phyloP scores from a whole-genome alignment of 257 asterid species.

The Nyctanthes arbortristis region DNA sequence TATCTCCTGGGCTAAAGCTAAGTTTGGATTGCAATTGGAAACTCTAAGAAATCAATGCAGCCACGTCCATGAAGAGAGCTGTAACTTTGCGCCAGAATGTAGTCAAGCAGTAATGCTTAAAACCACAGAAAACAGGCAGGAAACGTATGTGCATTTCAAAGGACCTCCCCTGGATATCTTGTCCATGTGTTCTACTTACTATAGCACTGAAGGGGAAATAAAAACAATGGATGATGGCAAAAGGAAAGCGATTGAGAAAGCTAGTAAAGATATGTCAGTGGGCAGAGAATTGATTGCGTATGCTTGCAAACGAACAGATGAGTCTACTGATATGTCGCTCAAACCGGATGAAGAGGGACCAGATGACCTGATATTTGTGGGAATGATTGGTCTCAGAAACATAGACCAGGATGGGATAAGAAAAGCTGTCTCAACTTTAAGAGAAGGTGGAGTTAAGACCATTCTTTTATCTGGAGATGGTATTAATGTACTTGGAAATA shows the following conservation, averaged over 20 bases:
- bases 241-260: slow-evolving; percentile 5
- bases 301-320: slow-evolving; percentile 17
- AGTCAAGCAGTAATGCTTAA: slow-evolving; percentile 21
- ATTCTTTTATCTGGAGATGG: slow-evolving; percentile 32
- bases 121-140: slow-evolving; percentile 9
- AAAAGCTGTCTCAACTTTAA: slow-evolving; percentile 8
- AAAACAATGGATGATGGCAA: slow-evolving; percentile 7
- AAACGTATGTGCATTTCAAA: slow-evolving; percentile 16
- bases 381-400: slow-evolving; percentile 27
- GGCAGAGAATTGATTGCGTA: slow-evolving; percentile 28
- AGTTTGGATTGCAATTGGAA: slow-evolving; percentile 24
- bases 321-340: slow-evolving; percentile 1
- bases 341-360: too few relatives aligned
- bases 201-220: slow-evolving; percentile 18
- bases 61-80: neutral
- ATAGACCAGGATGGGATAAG: slow-evolving; percentile 1
- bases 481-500: slow-evolving; percentile 16
- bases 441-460: slow-evolving; percentile 24
- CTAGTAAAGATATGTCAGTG: neutral
- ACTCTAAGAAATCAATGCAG: slow-evolving; percentile 3
- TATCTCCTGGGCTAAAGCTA: slow-evolving; percentile 32
- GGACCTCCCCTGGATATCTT: slow-evolving; percentile 27
- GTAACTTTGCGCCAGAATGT: slow-evolving; percentile 14
- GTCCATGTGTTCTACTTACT: slow-evolving; percentile 29
- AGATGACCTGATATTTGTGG: slow-evolving; percentile 21